Conservation (phyloP, 164 flowering plant species). For the Vitis amurensis region DNA sequence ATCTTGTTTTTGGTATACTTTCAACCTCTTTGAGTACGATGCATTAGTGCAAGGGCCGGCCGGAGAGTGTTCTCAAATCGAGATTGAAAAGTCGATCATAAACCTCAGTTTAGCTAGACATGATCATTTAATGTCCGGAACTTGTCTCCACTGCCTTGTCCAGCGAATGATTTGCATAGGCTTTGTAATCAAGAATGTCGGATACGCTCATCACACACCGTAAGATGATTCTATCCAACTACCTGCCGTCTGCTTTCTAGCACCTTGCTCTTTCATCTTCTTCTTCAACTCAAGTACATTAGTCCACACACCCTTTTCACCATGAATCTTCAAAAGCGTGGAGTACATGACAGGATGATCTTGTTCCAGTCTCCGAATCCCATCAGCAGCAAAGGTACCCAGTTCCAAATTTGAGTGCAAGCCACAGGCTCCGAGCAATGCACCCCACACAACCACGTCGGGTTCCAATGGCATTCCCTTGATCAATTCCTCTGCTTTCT, state of each 20-base stretch:
- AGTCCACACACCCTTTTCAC: slow-evolving; percentile 47
- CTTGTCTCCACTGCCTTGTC: no score
- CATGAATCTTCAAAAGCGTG: slow-evolving; percentile 47
- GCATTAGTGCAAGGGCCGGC: no score
- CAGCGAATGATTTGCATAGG: no score
- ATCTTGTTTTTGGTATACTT: no score
- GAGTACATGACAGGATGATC: slow-evolving; percentile 52
- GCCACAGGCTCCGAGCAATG: slow-evolving; percentile 62
- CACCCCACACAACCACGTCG: slow-evolving; percentile 64
- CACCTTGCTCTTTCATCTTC: slow-evolving; percentile 30
- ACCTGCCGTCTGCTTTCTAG: slow-evolving; percentile 50
- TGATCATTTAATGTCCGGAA: no score
- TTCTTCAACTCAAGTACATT: slow-evolving; percentile 35
- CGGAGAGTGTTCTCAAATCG: no score
- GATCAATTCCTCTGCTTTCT: slow-evolving; percentile 50
- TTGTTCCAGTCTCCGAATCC: slow-evolving; percentile 31
- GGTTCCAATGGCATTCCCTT: slow-evolving; percentile 52
- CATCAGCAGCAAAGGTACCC: slow-evolving; percentile 46
- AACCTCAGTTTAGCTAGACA: no score
- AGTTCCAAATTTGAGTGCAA: slow-evolving; percentile 53
- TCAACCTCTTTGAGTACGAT: no score
- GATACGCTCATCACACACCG: neutral
- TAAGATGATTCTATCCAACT: slow-evolving; percentile 36
- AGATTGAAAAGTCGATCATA: no score
- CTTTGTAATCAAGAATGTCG: no score